Evolutionary conservation across 2,329 filamentous ascomycete genomes (phyloP).

Genomic region (Penicillium brevicompactum): DNA sequence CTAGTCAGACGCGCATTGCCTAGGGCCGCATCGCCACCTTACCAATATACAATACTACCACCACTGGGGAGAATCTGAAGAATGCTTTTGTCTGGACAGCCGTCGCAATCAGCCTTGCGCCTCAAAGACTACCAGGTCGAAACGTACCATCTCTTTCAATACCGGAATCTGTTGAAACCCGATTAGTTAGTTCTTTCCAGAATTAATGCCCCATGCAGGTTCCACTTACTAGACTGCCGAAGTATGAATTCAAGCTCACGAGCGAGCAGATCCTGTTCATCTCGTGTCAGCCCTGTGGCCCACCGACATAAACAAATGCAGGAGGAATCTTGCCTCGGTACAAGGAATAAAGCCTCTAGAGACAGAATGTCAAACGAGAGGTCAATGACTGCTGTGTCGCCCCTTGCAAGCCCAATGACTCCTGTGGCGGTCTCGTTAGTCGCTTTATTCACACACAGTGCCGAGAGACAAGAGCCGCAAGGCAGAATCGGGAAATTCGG

Average conservation of each 20-base stretch:
- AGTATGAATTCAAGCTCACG: conserved; percentile 84
- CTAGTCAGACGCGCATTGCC: conserved; percentile 6
- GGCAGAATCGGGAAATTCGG: conserved; percentile 20
- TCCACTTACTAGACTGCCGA: conserved; percentile 55
- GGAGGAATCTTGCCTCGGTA: conserved; percentile 59
- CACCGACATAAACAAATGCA: not conserved
- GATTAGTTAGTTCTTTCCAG: conserved; percentile 19
- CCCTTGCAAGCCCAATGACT: conserved; percentile 64
- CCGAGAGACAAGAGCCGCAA: conserved; percentile 15
- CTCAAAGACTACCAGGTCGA: not conserved
- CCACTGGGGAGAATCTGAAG: conserved; percentile 76
- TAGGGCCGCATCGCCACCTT: conserved; percentile 24
- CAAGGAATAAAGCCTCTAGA: conserved; percentile 84
- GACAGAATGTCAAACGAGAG: conserved; percentile 86
- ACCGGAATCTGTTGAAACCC: conserved; percentile 68
- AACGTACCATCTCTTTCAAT: conserved; percentile 78
- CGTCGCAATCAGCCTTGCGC: conserved; percentile 30
- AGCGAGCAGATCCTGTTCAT: conserved; percentile 74
- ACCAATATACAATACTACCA: conserved; percentile 79
- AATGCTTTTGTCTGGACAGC: conserved; percentile 73
- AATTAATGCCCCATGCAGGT: conserved; percentile 5
- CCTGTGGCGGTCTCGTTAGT: conserved; percentile 48
- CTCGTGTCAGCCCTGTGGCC: conserved; percentile 20
- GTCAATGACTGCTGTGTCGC: conserved; percentile 67
- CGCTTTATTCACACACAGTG: not conserved